Conservation (phyloP, 2,329 filamentous ascomycete species). For the Rutstroemia sp. region DNA sequence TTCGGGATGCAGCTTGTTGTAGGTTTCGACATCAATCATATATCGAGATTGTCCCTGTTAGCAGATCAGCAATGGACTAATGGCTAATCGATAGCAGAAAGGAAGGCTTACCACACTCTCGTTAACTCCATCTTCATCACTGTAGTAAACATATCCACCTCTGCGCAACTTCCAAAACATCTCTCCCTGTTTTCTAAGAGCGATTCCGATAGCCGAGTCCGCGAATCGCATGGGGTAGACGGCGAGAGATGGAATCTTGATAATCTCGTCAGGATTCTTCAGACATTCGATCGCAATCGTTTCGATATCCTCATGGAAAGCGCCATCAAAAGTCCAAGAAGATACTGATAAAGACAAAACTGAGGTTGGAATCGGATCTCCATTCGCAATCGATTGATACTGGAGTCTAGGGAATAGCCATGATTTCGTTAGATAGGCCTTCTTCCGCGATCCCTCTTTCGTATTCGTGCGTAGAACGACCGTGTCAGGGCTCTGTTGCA, state of each 20-base stretch:
- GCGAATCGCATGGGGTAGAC: constrained; percentile 5
- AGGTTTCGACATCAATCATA: constrained; percentile 7
- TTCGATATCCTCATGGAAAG: neutral
- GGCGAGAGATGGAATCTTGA: constrained; percentile 3
- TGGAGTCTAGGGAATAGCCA: neutral
- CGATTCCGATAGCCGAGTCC: neutral
- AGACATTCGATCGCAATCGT: constrained; percentile 2
- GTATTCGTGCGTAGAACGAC: constrained; percentile 1
- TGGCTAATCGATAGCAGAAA: neutral
- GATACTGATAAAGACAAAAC: constrained; percentile 1
- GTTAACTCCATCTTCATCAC: neutral
- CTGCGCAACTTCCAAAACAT: constrained; percentile 9
- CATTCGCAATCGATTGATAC: neutral
- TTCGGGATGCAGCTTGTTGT: neutral
- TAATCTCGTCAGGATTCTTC: neutral
- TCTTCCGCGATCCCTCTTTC: neutral
- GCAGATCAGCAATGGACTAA: neutral
- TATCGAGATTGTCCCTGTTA: constrained; percentile 6
- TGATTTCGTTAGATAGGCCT: constrained; percentile 4
- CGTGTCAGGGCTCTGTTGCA: constrained; percentile 3
- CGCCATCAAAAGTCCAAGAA: constrained; percentile 7
- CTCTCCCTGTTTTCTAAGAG: constrained; percentile 9
- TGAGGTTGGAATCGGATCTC: neutral
- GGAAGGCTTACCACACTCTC: neutral
- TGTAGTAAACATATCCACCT: constrained; percentile 3